phyloP scores from a whole-genome alignment of 106 monocot species.

The Agapanthus africanus region DNA sequence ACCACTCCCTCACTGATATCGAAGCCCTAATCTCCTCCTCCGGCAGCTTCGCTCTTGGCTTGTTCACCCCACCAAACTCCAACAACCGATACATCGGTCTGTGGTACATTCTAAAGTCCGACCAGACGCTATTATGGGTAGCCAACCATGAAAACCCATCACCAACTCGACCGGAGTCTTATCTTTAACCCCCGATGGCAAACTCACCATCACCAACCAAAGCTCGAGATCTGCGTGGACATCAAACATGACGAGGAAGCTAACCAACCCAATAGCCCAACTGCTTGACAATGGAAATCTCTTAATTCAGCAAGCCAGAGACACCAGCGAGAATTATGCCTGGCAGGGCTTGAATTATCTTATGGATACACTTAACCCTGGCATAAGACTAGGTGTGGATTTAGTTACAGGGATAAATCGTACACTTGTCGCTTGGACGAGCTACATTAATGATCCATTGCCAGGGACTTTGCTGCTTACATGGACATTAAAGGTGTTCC shows the following conservation, averaged over 20 bases:
- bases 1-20: neutral
- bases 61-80: constrained; percentile 28
- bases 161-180: constrained; percentile 4
- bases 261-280: neutral
- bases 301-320: neutral
- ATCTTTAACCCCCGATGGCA: neutral
- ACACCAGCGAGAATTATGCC: neutral
- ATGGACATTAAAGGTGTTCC: constrained; percentile 5
- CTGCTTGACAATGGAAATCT: constrained; percentile 5
- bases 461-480: constrained; percentile 8
- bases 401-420: constrained; percentile 17
- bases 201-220: constrained; percentile 2
- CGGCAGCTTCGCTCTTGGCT: constrained; percentile 42
- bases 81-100: constrained; percentile 42
- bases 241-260: neutral
- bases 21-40: constrained; percentile 9
- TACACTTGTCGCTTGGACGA: constrained; percentile 20
- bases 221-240: neutral
- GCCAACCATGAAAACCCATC: constrained; percentile 32
- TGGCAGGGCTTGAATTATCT: constrained; percentile 72
- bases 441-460: constrained; percentile 19
- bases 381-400: constrained; percentile 39
- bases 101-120: constrained; percentile 29
- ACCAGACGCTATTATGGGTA: constrained; percentile 24
- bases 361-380: constrained; percentile 44